phyloP scores from a whole-genome alignment of 768 basidiomycete species.

The Pseudohyphozyma bogoriensis region DNA sequence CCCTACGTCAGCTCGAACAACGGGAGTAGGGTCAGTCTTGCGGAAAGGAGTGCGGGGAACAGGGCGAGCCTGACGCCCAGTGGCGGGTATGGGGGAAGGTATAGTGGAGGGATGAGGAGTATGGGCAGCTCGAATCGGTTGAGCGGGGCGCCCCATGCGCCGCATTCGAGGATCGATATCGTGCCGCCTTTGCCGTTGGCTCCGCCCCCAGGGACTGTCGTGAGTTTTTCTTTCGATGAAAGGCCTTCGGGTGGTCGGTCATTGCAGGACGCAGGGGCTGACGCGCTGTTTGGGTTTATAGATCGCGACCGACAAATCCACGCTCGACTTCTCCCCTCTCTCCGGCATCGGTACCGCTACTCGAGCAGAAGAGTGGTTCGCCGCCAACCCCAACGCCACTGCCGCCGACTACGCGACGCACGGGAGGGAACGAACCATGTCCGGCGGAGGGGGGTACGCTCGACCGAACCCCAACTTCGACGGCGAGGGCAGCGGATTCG shows the following conservation, averaged over 20 bases:
- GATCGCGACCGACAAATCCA: constrained; percentile 24
- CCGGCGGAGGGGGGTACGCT: not conserved
- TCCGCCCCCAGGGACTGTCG: constrained; percentile 36
- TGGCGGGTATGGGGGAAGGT: no score
- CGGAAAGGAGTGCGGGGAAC: not conserved
- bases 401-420: no score
- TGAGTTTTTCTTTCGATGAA: no score
- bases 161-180: constrained; percentile 54
- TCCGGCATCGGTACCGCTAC: constrained; percentile 24
- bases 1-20: not conserved
- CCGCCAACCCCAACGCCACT: not conserved
- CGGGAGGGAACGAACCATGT: no score
- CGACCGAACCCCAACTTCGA: not conserved
- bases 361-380: not conserved
- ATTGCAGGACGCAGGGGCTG: no score
- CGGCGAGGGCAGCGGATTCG: not conserved
- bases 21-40: not conserved
- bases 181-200: constrained; percentile 59
- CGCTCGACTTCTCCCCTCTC: constrained; percentile 26
- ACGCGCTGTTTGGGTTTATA: no score
- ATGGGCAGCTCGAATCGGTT: constrained; percentile 32
- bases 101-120: no score
- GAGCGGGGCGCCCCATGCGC: constrained; percentile 54
- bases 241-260: no score
- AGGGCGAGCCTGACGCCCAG: not conserved